These are phyloP conservation scores for Lablab purpureus DNA, from an alignment of 306 rosid genomes.

Conservation along the genomic window DNA sequence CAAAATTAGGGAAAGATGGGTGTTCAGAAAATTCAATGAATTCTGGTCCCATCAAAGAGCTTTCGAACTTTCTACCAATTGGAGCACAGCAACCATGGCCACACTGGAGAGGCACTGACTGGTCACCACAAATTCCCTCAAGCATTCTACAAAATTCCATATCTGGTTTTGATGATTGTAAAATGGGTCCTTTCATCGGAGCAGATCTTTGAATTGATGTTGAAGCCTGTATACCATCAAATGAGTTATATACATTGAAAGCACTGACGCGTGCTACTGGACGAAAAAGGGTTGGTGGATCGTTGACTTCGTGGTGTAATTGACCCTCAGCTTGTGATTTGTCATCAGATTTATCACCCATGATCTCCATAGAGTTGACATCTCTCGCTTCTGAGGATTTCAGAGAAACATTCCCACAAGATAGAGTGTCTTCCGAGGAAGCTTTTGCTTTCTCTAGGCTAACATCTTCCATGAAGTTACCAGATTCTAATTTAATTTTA, in stretches of 20 bases:
- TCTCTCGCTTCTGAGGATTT: constrained; percentile 80
- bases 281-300: constrained; percentile 68
- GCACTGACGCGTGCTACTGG: constrained; percentile 89
- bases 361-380: constrained; percentile 60
- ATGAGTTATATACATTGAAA: constrained; percentile 67
- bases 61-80: constrained; percentile 44
- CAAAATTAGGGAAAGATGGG: constrained; percentile 76
- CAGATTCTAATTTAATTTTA: constrained; percentile 65
- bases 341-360: constrained; percentile 61
- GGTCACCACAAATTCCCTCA: constrained; percentile 61
- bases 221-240: constrained; percentile 58
- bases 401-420: constrained; percentile 81
- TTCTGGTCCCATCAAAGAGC: constrained; percentile 86
- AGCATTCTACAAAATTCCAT: constrained; percentile 65
- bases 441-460: constrained; percentile 86
- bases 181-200: constrained; percentile 73
- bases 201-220: constrained; percentile 56
- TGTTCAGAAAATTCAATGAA: constrained; percentile 81
- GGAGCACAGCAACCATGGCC: constrained; percentile 80
- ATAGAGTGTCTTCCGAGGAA: constrained; percentile 90
- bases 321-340: constrained; percentile 56
- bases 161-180: constrained; percentile 68
- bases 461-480: constrained; percentile 59
- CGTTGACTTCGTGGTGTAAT: constrained; percentile 59
- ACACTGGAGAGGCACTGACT: constrained; percentile 68